Base-by-base conservation (phyloP, 164 flowering plant genomes). In the Cinnamomum micranthum region DNA sequence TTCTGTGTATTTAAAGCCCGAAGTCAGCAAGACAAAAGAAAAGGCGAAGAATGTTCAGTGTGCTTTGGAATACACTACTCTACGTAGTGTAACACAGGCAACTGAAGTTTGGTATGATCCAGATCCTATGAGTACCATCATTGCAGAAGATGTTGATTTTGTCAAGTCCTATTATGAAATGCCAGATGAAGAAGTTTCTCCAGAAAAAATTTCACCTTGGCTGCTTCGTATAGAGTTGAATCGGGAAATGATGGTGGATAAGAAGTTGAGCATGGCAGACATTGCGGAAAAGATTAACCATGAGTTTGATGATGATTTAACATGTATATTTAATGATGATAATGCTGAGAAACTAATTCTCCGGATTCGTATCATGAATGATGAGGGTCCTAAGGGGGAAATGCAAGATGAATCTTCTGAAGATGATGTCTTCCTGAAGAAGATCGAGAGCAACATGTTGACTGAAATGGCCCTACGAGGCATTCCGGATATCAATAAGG, bases 91-190 rank as follows among this genome's bases (percentile, higher is more conserved):
- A 47, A 96, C 98, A 14, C 94, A 96, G 78, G 98, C 99, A 68
- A 92, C 98, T 58, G 99, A 96, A 84, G 99, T 96, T 4, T 96
- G 99, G 99, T 96, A 94, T 78, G 99, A 96, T 85, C 99, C 99
- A 2, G 99, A 96, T 68, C 99, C 98, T 20, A 94, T 89, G 98
- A 89, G 92, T 84, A 94, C 99, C 55, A 82, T 96, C 1, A 96
- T 96, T 73, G 97, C 90, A 69, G 98, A 93, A 82, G 99, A 96
- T 83, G 79, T 84, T 77, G 99, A 96, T 50, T 96, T 96, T 86
- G 99, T 96, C 50, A 94, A 85, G 76, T 91, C 99, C 12, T 96
- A 96, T 74, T 96, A 90, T 88, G 99, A 96, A 80, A 93, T 95
- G 98, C 99, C 99, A 7, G 99, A 95, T 85, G 99, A 93, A 82